Evolutionary conservation across 176 grass and related monocot genomes (phyloP).

Genomic region (Raddia distichophylla): DNA sequence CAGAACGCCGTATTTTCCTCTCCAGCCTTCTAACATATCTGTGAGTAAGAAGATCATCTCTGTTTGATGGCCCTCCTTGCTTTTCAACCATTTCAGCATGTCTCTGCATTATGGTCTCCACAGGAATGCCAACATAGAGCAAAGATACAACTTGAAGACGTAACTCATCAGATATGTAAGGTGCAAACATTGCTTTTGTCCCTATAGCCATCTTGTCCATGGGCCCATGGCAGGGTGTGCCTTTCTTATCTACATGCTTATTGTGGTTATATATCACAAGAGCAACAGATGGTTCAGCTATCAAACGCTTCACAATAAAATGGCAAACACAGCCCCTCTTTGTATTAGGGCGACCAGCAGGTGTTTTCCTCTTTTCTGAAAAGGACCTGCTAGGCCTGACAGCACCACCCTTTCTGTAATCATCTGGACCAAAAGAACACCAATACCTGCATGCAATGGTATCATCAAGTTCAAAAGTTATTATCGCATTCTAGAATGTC

Average conservation of each 20-base stretch:
- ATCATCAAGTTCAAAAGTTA: slow-evolving; percentile 18
- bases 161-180: slow-evolving; percentile 91
- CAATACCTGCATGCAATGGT: slow-evolving; percentile 73
- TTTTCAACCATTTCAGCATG: slow-evolving; percentile 77
- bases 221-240: slow-evolving; percentile 83
- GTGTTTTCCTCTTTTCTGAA: slow-evolving; percentile 73
- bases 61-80: slow-evolving; percentile 85
- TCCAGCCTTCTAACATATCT: slow-evolving; percentile 95
- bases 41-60: slow-evolving; percentile 98
- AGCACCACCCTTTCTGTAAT: slow-evolving; percentile 77
- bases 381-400: slow-evolving; percentile 80
- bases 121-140: slow-evolving; percentile 87
- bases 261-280: slow-evolving; percentile 98
- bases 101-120: slow-evolving; percentile 96
- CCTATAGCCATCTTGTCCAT: slow-evolving; percentile 88
- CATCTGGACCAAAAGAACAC: slow-evolving; percentile 98
- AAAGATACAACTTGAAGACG: slow-evolving; percentile 88
- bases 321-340: slow-evolving; percentile 97
- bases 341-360: slow-evolving; percentile 90
- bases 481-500: slow-evolving; percentile 19
- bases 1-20: slow-evolving; percentile 85
- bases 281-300: slow-evolving; percentile 87
- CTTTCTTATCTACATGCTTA: slow-evolving; percentile 96
- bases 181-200: slow-evolving; percentile 89
- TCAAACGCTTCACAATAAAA: slow-evolving; percentile 97